Conservation (phyloP, 768 basidiomycete genomes). For the Serendipita sp. region DNA sequence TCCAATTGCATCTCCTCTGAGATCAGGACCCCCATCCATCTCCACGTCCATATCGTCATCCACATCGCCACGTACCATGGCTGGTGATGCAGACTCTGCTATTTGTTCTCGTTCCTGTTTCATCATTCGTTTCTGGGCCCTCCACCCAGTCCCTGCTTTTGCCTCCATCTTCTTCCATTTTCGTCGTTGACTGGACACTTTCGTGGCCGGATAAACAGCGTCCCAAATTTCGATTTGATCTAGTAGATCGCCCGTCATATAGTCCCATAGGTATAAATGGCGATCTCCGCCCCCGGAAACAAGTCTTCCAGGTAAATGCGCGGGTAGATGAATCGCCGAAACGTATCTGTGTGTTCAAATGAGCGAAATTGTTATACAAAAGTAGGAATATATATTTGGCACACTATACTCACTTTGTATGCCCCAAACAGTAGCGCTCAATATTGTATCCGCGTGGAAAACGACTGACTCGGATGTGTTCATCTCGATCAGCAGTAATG, state of each 20-base stretch:
- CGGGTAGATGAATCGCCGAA: constrained; percentile 61
- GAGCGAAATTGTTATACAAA: too few species aligned
- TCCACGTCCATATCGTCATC: constrained; percentile 14
- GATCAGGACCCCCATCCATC: too few species aligned
- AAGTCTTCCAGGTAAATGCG: constrained; percentile 30
- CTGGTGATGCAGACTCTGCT: background rate
- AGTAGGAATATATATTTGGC: background rate
- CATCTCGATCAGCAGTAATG: constrained; percentile 85
- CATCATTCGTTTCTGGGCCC: constrained; percentile 14
- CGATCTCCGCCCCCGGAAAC: constrained; percentile 85
- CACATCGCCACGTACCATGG: background rate
- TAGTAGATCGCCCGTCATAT: constrained; percentile 44
- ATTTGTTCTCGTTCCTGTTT: background rate
- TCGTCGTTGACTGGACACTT: constrained; percentile 22
- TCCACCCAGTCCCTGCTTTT: constrained; percentile 22
- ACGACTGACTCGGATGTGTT: constrained; percentile 85
- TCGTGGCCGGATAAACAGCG: constrained; percentile 24
- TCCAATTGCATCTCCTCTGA: too few species aligned
- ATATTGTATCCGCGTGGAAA: constrained; percentile 77
- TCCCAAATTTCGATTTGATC: constrained; percentile 36
- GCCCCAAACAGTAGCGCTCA: constrained; percentile 77
- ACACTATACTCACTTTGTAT: constrained; percentile 43
- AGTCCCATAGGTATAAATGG: constrained; percentile 63
- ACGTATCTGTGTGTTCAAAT: constrained; percentile 46
- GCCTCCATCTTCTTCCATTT: constrained; percentile 17